Percentiles rank a stretch among this genome's conserved stretches.
These are phyloP conservation scores for Chlamydomonas applanata DNA, from an alignment of 139 green algal genomes.

Conservation along the genomic window DNA sequence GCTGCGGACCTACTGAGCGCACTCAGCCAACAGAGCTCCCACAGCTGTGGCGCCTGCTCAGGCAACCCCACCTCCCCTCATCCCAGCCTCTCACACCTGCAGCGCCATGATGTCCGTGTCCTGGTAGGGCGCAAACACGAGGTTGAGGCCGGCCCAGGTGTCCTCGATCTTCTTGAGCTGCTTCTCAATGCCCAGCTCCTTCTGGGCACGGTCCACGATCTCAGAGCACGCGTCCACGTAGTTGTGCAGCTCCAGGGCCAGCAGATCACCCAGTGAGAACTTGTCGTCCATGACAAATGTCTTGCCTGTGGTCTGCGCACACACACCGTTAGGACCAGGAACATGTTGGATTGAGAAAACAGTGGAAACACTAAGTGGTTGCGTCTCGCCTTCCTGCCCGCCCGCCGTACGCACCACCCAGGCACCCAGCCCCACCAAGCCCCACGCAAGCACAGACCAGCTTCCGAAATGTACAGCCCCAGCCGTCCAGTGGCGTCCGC, in stretches of 20 bases:
- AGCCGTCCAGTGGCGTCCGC: too few species aligned
- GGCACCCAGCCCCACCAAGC: background rate
- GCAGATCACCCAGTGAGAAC: constrained; percentile 83
- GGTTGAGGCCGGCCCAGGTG: constrained; percentile 66
- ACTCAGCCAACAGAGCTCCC: too few species aligned
- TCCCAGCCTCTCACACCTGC: background rate
- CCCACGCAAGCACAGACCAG: background rate
- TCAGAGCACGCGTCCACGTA: constrained; percentile 82
- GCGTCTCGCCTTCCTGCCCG: too few species aligned
- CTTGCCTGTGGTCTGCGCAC: constrained; percentile 67
- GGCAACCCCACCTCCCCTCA: background rate
- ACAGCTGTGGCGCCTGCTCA: background rate
- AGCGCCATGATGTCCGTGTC: constrained; percentile 64
- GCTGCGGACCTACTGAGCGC: too few species aligned
- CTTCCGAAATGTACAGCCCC: background rate
- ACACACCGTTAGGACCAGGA: too few species aligned
- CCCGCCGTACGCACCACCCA: too few species aligned
- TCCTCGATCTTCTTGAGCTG: constrained; percentile 86
- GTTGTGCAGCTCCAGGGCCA: constrained; percentile 84
- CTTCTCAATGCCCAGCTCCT: constrained; percentile 86
- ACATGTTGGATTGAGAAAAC: too few species aligned
- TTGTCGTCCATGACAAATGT: constrained; percentile 79
- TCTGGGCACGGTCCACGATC: constrained; percentile 90
- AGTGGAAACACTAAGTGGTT: too few species aligned
- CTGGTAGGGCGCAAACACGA: constrained; percentile 68